Evolutionary conservation across 129 eudicot genomes (phyloP), one percentile per base, ranked within the genome.

Genomic region (Saposhnikovia divaricata): DNA sequence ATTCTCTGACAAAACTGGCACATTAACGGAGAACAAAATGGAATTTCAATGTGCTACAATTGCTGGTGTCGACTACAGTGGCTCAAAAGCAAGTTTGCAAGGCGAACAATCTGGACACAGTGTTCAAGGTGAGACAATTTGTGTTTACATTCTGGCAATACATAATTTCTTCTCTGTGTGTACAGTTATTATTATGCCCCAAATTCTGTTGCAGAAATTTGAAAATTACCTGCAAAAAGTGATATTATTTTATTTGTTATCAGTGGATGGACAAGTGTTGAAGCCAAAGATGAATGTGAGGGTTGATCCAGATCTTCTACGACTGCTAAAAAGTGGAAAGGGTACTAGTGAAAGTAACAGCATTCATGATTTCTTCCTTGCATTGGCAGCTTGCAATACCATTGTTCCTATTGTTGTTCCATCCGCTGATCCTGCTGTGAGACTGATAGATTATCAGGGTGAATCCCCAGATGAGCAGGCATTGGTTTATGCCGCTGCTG

Each of bases 381-480:
- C 99, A 37, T 84, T 96, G 87, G 97, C 99, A 74, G 93, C 99
- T 80, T 96, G 99, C 88, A 92, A 96, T 72, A 96, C 99, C 53
- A 92, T 96, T 76, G 98, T 96, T 76, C 99, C 99, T 68, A 89
- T 96, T 77, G 82, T 91, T 74, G 78, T 84, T 57, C 90, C 87
- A 73, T 79, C 96, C 63, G 75, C 90, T 78, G 95, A 92, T 79
- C 89, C 93, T 76, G 48, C 84, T 79, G 82, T 85, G 80, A 92
- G 81, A 87, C 74, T 89, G 84, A 81, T 96, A 45, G 99, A 92
- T 79, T 96, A 92, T 87, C 99, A 96, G 83, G 99, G 99, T 50
- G 99, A 96, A 82, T 96, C 99, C 38, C 99, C 99, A 59, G 99
- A 96, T 82, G 99, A 96, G 80, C 99, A 96, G 83, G 97, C 99